Conservation (phyloP, 148 eudicot species). For the Heliosperma pusillum region DNA sequence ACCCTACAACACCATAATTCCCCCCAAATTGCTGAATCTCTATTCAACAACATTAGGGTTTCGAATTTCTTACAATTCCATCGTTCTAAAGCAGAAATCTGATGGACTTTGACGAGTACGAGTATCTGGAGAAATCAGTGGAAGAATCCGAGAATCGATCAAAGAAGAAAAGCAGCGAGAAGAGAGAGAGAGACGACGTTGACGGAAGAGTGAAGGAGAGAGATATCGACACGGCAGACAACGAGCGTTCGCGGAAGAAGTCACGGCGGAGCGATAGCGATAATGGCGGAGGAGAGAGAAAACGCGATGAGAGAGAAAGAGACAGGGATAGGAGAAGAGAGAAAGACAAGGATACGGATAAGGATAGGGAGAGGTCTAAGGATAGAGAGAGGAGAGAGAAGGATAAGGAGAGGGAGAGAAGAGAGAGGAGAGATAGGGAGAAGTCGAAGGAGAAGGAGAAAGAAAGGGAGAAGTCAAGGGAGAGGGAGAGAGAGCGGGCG, state of each 20-base stretch:
- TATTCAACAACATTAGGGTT: constrained; percentile 24
- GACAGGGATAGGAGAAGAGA: constrained; percentile 26
- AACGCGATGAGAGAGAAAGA: constrained; percentile 31
- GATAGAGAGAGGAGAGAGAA: constrained; percentile 30
- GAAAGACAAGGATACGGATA: constrained; percentile 10
- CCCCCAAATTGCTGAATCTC: neutral
- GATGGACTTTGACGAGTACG: constrained; percentile 98
- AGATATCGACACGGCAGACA: constrained; percentile 23
- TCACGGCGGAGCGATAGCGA: constrained; percentile 41
- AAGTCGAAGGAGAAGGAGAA: constrained; percentile 29
- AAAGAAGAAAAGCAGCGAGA: constrained; percentile 36
- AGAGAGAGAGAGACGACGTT: constrained; percentile 44
- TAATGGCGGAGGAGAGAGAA: constrained; percentile 28
- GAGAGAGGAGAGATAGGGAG: constrained; percentile 27
- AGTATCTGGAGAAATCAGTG: constrained; percentile 76
- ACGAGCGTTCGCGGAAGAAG: constrained; percentile 35
- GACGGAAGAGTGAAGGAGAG: constrained; percentile 13
- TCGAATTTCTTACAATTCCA: neutral
- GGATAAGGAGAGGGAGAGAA: constrained; percentile 18
- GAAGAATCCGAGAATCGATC: constrained; percentile 41
- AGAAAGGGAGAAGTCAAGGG: constrained; percentile 32
- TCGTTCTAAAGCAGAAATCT: neutral
- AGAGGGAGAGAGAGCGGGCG: constrained; percentile 26
- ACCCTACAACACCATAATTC: neutral
- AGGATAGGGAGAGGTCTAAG: constrained; percentile 16